Percentiles rank a stretch among this genome's conserved stretches.
Evolutionary conservation across 2,329 filamentous ascomycete genomes (phyloP).

Genomic region (Alternaria alternata): DNA sequence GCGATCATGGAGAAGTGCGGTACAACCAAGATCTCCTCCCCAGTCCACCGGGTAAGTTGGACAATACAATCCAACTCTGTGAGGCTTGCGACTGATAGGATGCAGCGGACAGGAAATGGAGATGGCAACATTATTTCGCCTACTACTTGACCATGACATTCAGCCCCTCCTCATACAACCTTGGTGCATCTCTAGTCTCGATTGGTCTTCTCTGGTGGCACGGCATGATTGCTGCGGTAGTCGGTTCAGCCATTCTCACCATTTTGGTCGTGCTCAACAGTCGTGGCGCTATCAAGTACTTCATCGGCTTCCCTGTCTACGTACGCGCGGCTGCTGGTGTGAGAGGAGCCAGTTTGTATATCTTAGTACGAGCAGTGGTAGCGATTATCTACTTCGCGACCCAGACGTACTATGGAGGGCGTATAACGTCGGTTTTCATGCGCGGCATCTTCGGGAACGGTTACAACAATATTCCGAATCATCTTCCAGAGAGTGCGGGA

Average conservation of each 20-base stretch:
- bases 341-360: conserved; percentile 27
- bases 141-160: conserved; percentile 32
- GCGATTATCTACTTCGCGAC: conserved; percentile 30
- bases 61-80: not conserved
- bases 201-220: conserved; percentile 32
- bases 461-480: conserved; percentile 52
- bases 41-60: conserved; percentile 12
- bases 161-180: conserved; percentile 28
- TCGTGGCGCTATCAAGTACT: conserved; percentile 30
- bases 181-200: conserved; percentile 29
- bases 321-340: conserved; percentile 29
- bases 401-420: conserved; percentile 30
- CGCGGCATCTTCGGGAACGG: conserved; percentile 28
- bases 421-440: conserved; percentile 33
- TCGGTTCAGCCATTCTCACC: conserved; percentile 27
- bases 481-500: conserved; percentile 54
- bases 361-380: conserved; percentile 27
- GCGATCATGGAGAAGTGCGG: conserved; percentile 17
- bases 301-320: conserved; percentile 29
- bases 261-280: conserved; percentile 28
- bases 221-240: conserved; percentile 27
- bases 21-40: conserved; percentile 31
- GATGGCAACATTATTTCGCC: conserved; percentile 33
- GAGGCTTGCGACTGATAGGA: not conserved
- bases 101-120: conserved; percentile 27